Base-by-base conservation (phyloP, 176 grass and related monocot species). In the Oryza glaberrima region DNA sequence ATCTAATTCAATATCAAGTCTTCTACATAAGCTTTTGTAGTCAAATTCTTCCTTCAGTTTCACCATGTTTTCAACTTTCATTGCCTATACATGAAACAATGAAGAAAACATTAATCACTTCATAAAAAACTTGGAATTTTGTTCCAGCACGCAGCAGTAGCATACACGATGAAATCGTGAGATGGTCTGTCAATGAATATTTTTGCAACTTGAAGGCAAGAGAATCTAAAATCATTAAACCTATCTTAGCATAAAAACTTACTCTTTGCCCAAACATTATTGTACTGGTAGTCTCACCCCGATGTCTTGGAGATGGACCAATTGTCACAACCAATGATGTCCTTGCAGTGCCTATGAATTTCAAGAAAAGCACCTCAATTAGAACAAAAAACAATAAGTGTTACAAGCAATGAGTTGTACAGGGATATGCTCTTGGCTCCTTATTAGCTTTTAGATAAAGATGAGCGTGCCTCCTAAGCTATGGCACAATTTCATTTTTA, bases 201-300 rank as follows among this genome's bases (percentile, higher is more conserved):
- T 82, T 82, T 77, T 1, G 7, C 67, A 81, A 54, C 28, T 66
- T 61, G 7, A 35, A 74, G 30, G 46, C 5, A 19, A 52, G 73
- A 76, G 20, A 78, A 79, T 69, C 15, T 54, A 44, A 40, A 90
- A 68, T 30, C 10, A 80, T 72, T 79, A 66, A 67, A 71, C 46
- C 47, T 52, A 54, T 81, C 12, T 65, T 72, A 69, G 71, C 15
- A 9, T 20, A 74, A 91, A 35, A 79, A 19, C 75, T 76, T 96
- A 99, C 97, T 81, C 97, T 96, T 92, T 99, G 97, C 70, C 97
- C 97, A 86, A 99, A 99, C 97, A 99, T 99, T 91, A 99, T 99
- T 79, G 97, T 99, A 90, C 97, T 99, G 34, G 97, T 85, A 86
- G 97, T 99, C 85, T 99, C 97, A 73, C 97, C 97, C 52, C 97